These are phyloP conservation scores for Termitomyces sp. DNA, from an alignment of 768 basidiomycete species.

Conservation along the genomic window DNA sequence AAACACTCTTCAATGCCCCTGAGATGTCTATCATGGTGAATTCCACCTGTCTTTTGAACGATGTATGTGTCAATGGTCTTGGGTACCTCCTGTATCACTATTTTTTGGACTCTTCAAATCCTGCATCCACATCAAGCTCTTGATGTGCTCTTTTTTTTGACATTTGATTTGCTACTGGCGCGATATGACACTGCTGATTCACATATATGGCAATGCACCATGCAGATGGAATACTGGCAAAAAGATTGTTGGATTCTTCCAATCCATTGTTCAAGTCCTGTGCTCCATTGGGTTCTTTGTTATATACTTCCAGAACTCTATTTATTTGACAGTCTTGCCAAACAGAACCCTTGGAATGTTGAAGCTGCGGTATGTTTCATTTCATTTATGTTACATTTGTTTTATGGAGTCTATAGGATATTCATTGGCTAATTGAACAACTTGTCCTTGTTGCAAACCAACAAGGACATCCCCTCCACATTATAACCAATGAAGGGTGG, in stretches of 20 bases:
- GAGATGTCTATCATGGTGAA: constrained; percentile 8
- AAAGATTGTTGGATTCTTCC: constrained; percentile 33
- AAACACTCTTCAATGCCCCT: neutral
- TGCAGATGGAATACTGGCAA: constrained; percentile 22
- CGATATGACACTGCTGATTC: constrained; percentile 15
- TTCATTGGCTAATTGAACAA: no score
- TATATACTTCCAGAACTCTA: constrained; percentile 16
- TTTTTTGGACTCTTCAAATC: neutral
- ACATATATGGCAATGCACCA: constrained; percentile 17
- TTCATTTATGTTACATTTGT: no score
- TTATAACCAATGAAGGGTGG: no score
- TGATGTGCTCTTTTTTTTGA: constrained; percentile 10
- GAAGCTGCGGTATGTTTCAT: no score
- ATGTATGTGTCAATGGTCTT: constrained; percentile 21
- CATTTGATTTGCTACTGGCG: constrained; percentile 9
- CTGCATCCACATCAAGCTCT: neutral
- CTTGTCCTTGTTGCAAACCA: no score
- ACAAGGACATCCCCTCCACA: no score
- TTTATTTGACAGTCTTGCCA: constrained; percentile 29
- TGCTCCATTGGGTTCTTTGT: constrained; percentile 32
- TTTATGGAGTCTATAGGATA: no score
- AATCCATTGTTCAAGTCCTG: constrained; percentile 21
- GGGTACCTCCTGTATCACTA: constrained; percentile 15
- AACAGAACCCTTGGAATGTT: neutral
- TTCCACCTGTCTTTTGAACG: constrained; percentile 13